Evolutionary conservation across 2,329 filamentous ascomycete genomes (phyloP).

Genomic region (Colletotrichum zoysiae): DNA sequence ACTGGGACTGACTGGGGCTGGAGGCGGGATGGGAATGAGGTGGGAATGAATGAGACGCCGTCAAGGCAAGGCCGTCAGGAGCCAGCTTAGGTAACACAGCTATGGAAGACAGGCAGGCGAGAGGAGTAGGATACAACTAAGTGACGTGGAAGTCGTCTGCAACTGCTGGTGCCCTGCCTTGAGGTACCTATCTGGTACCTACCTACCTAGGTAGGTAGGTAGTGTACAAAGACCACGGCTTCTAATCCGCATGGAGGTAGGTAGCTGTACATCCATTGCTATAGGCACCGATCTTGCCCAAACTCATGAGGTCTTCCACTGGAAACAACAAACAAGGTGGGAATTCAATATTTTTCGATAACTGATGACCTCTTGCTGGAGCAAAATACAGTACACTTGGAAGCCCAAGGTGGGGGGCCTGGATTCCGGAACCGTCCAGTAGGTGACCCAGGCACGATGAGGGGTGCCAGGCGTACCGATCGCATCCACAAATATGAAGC

Average conservation of each 20-base stretch:
- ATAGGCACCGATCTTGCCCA: not conserved
- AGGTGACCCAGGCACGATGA: conserved; percentile 9
- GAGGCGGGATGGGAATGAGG: conserved; percentile 1
- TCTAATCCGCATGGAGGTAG: too few species aligned
- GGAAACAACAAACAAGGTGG: not conserved
- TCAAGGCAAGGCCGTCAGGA: not conserved
- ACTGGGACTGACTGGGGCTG: not conserved
- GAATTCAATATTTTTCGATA: not conserved
- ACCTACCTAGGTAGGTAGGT: not conserved
- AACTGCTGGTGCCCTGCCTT: not conserved
- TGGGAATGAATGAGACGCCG: not conserved
- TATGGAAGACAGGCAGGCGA: not conserved
- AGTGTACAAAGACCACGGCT: not conserved
- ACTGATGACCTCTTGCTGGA: not conserved
- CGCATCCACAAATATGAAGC: conserved; percentile 16
- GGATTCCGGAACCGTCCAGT: conserved; percentile 7
- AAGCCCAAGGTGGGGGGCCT: not conserved
- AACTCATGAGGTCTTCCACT: not conserved
- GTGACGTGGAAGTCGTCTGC: not conserved
- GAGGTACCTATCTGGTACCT: too few species aligned
- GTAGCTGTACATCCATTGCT: not conserved
- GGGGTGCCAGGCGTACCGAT: not conserved
- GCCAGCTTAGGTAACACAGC: conserved; percentile 3
- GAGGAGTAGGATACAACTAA: not conserved
- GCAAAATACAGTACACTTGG: not conserved